Percentiles rank a stretch among this genome's conserved stretches.
Conservation (phyloP, 495 filamentous ascomycete species). For the Parachaetomium inaequale region DNA sequence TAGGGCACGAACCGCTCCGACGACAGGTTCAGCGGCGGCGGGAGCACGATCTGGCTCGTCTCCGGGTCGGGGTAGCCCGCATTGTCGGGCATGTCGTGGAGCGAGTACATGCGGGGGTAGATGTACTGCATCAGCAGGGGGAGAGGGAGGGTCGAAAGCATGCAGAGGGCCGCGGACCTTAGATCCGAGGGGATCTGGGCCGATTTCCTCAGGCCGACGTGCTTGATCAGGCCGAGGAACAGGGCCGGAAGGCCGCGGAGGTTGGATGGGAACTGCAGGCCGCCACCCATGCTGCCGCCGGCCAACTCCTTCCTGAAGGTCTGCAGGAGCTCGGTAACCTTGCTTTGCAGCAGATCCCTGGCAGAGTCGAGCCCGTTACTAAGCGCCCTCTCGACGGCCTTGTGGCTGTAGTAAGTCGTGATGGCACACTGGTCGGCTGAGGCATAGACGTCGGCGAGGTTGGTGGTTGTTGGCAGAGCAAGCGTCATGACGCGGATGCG, state of each 20-base stretch:
- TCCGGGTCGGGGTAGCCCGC: constrained; percentile 79
- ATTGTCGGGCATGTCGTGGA: constrained; percentile 97
- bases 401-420: constrained; percentile 92
- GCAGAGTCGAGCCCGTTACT: constrained; percentile 85
- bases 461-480: constrained; percentile 86
- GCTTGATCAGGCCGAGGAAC: constrained; percentile 92
- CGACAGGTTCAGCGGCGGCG: constrained; percentile 80
- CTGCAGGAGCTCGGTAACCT: constrained; percentile 86
- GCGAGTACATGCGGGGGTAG: constrained; percentile 86
- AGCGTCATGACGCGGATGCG: constrained; percentile 93
- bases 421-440: constrained; percentile 93
- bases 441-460: constrained; percentile 85
- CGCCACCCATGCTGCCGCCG: constrained; percentile 90
- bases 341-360: constrained; percentile 81
- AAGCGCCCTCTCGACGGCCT: constrained; percentile 87
- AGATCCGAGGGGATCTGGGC: constrained; percentile 96
- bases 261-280: constrained; percentile 91
- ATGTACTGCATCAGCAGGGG: constrained; percentile 95
- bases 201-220: constrained; percentile 90
- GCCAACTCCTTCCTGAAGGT: constrained; percentile 97
- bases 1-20: constrained; percentile 84
- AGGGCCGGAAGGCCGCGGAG: constrained; percentile 80
- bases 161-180: constrained; percentile 85
- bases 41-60: constrained; percentile 83
- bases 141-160: constrained; percentile 86